phyloP scores from a whole-genome alignment of 495 filamentous ascomycete genomes.

The Aspergillus haitiensis region DNA sequence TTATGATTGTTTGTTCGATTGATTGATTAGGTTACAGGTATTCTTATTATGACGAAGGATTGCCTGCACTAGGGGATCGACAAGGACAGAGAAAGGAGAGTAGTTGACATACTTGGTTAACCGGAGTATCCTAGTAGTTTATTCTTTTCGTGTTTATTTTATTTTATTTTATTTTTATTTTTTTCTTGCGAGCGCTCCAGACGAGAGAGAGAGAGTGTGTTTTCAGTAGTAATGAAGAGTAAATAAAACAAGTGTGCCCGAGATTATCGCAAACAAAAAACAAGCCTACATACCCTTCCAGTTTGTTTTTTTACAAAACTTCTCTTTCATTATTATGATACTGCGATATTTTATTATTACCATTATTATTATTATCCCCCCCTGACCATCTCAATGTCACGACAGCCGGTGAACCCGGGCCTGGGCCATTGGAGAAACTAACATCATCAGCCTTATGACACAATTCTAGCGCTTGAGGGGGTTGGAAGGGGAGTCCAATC shows the following conservation, averaged over 20 bases:
- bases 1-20: background rate
- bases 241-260: too few relatives aligned
- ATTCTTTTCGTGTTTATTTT: too few relatives aligned
- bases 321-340: too few relatives aligned
- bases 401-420: background rate
- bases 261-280: background rate
- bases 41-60: background rate
- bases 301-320: too few relatives aligned
- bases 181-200: too few relatives aligned
- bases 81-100: background rate
- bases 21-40: background rate
- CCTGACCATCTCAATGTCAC: background rate
- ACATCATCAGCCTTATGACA: slow-evolving; percentile 9
- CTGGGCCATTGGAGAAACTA: background rate
- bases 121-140: too few relatives aligned
- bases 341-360: background rate
- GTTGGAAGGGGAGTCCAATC: background rate
- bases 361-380: background rate
- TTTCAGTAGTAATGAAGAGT: too few relatives aligned
- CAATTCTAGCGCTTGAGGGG: background rate
- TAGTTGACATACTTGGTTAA: too few relatives aligned
- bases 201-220: too few relatives aligned
- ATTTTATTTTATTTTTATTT: too few relatives aligned
- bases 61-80: background rate
- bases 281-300: too few relatives aligned